These are phyloP conservation scores for Ophiobolus disseminans DNA, from an alignment of 2,329 filamentous ascomycete genomes.

Conservation along the genomic window DNA sequence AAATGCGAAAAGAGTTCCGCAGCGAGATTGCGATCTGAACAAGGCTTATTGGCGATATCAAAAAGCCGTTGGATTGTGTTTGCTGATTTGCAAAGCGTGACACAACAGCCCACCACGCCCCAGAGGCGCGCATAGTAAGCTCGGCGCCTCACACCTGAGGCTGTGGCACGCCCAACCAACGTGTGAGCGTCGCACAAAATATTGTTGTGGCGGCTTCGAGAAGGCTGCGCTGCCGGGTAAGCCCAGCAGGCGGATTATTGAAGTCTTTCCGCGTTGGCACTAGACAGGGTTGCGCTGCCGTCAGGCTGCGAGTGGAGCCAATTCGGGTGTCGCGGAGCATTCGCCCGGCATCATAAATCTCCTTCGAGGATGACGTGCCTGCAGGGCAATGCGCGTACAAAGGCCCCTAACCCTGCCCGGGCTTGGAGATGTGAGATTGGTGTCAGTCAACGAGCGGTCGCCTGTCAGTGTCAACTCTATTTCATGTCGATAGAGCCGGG, in stretches of 20 bases:
- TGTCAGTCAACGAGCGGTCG: slow-evolving; percentile 23
- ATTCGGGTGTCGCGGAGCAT: slow-evolving; percentile 26
- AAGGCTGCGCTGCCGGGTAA: slow-evolving; percentile 26
- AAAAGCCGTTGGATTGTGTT: slow-evolving; percentile 33
- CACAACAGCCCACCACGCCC: slow-evolving; percentile 10
- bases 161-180: slow-evolving; percentile 3
- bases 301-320: slow-evolving; percentile 16
- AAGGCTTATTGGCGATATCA: slow-evolving; percentile 24
- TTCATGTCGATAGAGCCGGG: slow-evolving; percentile 20
- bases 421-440: slow-evolving; percentile 8
- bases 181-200: slow-evolving; percentile 23
- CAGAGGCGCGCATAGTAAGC: background rate
- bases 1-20: slow-evolving; percentile 19
- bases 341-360: slow-evolving; percentile 34
- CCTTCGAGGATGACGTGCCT: slow-evolving; percentile 39
- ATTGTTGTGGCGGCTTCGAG: slow-evolving; percentile 39
- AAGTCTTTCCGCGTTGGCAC: slow-evolving; percentile 27
- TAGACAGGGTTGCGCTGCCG: slow-evolving; percentile 20
- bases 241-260: slow-evolving; percentile 27
- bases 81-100: slow-evolving; percentile 18
- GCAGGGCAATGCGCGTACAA: slow-evolving; percentile 26
- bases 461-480: slow-evolving; percentile 36
- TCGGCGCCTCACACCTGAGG: slow-evolving; percentile 5
- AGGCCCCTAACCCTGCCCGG: slow-evolving; percentile 17
- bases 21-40: slow-evolving; percentile 24